These are phyloP conservation scores for Zymoseptoria passerinii DNA, from an alignment of 2,329 filamentous ascomycete genomes.

Conservation along the genomic window DNA sequence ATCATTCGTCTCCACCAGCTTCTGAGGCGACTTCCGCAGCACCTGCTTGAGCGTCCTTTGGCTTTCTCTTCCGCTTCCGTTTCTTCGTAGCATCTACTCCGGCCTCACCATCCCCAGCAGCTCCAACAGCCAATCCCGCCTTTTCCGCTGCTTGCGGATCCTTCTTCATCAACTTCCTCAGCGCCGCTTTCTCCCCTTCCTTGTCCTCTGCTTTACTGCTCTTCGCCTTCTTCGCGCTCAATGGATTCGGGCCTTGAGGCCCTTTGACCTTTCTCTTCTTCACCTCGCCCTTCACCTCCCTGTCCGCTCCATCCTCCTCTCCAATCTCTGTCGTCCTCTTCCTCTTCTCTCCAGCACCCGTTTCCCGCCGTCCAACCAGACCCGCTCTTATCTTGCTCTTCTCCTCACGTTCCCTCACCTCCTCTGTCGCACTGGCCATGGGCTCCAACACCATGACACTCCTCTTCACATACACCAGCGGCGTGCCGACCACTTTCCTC, in stretches of 20 bases:
- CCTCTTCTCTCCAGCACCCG: slow-evolving; percentile 10
- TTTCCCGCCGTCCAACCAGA: slow-evolving; percentile 37
- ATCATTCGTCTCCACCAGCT: not conserved
- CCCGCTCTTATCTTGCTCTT: slow-evolving; percentile 65
- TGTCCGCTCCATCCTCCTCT: slow-evolving; percentile 18
- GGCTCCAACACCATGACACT: slow-evolving; percentile 74
- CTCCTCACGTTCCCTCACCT: slow-evolving; percentile 60
- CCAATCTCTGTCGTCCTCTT: slow-evolving; percentile 28
- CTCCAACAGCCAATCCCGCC: slow-evolving; percentile 2
- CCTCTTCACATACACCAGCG: slow-evolving; percentile 68
- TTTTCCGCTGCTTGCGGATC: slow-evolving; percentile 23
- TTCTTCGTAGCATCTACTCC: slow-evolving; percentile 11
- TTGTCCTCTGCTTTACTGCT: slow-evolving; percentile 31
- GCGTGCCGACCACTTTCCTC: slow-evolving; percentile 61
- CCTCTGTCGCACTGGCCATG: slow-evolving; percentile 60
- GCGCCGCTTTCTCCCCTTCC: slow-evolving; percentile 13
- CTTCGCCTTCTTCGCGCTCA: slow-evolving; percentile 63
- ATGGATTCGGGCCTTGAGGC: slow-evolving; percentile 61
- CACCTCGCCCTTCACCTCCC: slow-evolving; percentile 29
- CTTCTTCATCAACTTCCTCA: slow-evolving; percentile 21
- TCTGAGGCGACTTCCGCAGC: not conserved
- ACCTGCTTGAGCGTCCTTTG: slow-evolving; percentile 10
- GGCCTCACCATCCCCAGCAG: slow-evolving; percentile 1
- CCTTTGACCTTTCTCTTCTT: slow-evolving; percentile 53
- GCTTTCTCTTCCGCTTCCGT: slow-evolving; percentile 18